phyloP scores from a whole-genome alignment of 2,329 filamentous ascomycete genomes.

The Drechslerella dactyloides region DNA sequence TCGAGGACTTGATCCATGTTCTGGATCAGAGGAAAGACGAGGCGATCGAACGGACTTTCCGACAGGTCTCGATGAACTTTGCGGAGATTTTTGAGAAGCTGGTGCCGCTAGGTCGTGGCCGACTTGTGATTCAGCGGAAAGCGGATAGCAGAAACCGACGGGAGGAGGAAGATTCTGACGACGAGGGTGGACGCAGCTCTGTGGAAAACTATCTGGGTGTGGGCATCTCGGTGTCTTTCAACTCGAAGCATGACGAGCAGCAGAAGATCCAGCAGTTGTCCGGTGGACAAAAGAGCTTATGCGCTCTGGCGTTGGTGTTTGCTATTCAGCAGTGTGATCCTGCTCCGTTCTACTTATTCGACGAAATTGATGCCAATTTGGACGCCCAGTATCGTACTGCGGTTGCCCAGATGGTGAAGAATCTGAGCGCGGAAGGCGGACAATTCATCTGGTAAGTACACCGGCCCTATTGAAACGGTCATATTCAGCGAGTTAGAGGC shows the following conservation, averaged over 20 bases:
- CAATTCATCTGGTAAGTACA: conserved; percentile 74
- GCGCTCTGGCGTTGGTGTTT: conserved; percentile 92
- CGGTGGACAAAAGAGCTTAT: conserved; percentile 93
- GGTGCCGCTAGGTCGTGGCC: conserved; percentile 88
- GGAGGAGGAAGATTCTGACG: conserved; percentile 69
- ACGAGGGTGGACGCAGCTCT: conserved; percentile 61
- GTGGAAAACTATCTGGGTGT: conserved; percentile 97
- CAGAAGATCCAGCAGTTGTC: conserved; percentile 96
- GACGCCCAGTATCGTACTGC: conserved; percentile 96
- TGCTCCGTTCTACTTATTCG: conserved; percentile 97
- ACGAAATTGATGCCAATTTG: conserved; percentile 97
- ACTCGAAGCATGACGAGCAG: conserved; percentile 97
- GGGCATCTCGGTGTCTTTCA: conserved; percentile 96
- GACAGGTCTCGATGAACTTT: conserved; percentile 94
- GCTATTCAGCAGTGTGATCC: conserved; percentile 98
- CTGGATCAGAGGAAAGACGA: conserved; percentile 96
- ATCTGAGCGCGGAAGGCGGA: conserved; percentile 69
- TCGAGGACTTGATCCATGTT: conserved; percentile 88
- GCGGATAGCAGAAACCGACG: conserved; percentile 68
- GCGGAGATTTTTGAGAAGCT: conserved; percentile 91
- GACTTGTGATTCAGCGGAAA: conserved; percentile 89
- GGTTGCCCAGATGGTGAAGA: conserved; percentile 82
- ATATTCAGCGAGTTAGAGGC: not conserved
- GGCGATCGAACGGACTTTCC: conserved; percentile 97
- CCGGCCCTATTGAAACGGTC: not conserved